Evolutionary conservation across 768 basidiomycete genomes (phyloP), one percentile per base, ranked within the genome.

Genomic region (Tricholoma saponaceum): DNA sequence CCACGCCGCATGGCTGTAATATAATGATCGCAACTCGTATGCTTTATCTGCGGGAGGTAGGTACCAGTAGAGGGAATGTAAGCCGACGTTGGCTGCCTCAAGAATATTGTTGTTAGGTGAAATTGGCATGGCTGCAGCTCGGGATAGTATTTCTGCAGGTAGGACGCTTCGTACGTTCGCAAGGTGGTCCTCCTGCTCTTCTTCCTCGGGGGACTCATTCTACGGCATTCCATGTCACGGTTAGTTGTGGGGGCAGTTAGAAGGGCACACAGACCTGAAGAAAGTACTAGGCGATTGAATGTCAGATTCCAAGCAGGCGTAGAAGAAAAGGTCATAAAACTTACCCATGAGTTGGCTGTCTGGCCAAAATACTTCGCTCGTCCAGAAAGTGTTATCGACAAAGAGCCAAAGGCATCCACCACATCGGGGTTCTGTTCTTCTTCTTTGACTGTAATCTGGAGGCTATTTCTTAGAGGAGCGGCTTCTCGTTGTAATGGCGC

Each of bases 321-420:
- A n/a, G 2, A 2, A 56, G 23, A 23, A 51, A 63, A 57, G 58
- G 28, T 49, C 58, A 53, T 58, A 33, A 33, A 57, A 69, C 84
- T 60, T 65, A 90, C 89, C 83, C 83, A 89, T 12, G 89, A 90
- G 61, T 85, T 89, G 20, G 89, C 89, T 22, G 79, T 87, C 30
- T 85, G 85, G 10, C 89, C 89, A 61, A 80, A 90, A 65, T 88
- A 91, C 65, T 87, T 90, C 22, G 89, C 82, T 46, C 84, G 82
- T 6, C 90, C 90, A 1, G 85, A 83, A 20, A 86, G 72, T 49
- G 78, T 86, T 62, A 92, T 87, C 10, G 85, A 83, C n/a, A 92
- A 72, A 0, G 89, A 87, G 18, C 90, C 90, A 67, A 90, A 90
- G 9, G 90, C 88, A 68, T 90, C 88, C 4, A 90, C 82, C 46